Conservation (phyloP, 2,329 filamentous ascomycete genomes). For the Thelonectria rubi region DNA sequence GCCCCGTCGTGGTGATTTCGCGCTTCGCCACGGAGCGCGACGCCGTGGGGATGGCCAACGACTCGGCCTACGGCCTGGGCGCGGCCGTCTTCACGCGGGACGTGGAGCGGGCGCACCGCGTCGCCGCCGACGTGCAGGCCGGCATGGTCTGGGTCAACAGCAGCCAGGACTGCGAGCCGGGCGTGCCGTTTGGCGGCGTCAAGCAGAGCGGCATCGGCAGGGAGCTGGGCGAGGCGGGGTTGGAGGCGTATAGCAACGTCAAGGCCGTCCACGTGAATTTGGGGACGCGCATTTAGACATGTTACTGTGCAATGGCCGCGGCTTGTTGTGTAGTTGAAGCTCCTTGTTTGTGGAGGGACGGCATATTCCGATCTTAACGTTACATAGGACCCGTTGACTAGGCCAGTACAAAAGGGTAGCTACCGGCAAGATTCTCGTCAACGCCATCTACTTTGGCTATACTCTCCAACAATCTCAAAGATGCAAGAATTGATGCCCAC, state of each 20-base stretch:
- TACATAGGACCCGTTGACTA: too few species aligned
- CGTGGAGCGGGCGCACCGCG: conserved; percentile 81
- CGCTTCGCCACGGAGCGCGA: conserved; percentile 86
- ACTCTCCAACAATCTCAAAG: neutral
- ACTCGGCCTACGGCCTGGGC: conserved; percentile 79
- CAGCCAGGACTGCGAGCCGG: conserved; percentile 40
- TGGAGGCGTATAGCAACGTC: conserved; percentile 41
- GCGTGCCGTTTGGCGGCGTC: conserved; percentile 41
- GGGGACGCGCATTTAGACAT: conserved; percentile 35
- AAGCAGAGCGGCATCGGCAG: conserved; percentile 43
- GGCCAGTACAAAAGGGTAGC: too few species aligned
- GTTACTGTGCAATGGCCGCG: neutral
- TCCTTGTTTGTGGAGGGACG: too few species aligned
- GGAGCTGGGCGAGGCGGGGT: conserved; percentile 40
- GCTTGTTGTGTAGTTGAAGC: neutral
- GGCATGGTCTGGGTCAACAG: conserved; percentile 67
- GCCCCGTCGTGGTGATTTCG: conserved; percentile 81
- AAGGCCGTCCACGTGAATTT: conserved; percentile 43
- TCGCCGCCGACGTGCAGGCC: conserved; percentile 76
- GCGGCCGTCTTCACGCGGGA: conserved; percentile 82
- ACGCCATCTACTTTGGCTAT: too few species aligned
- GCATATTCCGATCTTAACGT: too few species aligned
- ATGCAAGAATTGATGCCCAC: too few species aligned
- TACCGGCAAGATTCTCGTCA: too few species aligned
- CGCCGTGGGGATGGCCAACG: conserved; percentile 76